Percentiles rank a stretch among this genome's conserved stretches.
Evolutionary conservation across 1,284 basidiomycete species (phyloP).

Genomic region (Microbotryum intermedium): DNA sequence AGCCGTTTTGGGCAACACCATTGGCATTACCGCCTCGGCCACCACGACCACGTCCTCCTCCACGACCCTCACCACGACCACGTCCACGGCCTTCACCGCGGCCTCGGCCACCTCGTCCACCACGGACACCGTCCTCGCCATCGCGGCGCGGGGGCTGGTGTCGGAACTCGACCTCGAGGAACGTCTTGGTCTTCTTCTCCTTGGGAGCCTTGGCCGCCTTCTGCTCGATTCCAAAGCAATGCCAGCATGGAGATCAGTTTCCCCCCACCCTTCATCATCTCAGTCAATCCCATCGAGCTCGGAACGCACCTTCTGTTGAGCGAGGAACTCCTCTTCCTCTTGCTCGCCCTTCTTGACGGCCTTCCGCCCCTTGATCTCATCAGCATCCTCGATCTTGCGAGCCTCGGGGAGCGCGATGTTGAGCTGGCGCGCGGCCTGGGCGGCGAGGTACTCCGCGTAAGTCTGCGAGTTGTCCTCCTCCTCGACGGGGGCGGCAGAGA

Average conservation of each 20-base stretch:
- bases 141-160: constrained; percentile 13
- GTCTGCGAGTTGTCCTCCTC: constrained; percentile 36
- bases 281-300: background rate
- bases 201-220: constrained; percentile 29
- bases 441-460: constrained; percentile 37
- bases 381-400: constrained; percentile 33
- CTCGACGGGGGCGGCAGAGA: constrained; percentile 20
- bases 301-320: constrained; percentile 17
- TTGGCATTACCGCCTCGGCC: constrained; percentile 5
- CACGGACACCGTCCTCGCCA: constrained; percentile 10
- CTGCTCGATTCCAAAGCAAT: constrained; percentile 6
- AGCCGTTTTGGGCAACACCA: constrained; percentile 6
- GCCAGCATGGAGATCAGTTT: background rate
- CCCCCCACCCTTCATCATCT: background rate
- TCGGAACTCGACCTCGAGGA: constrained; percentile 33
- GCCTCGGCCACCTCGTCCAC: constrained; percentile 20
- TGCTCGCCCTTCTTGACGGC: constrained; percentile 24
- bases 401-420: constrained; percentile 25
- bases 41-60: constrained; percentile 24
- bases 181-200: constrained; percentile 32
- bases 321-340: constrained; percentile 25
- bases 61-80: constrained; percentile 24
- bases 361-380: constrained; percentile 19
- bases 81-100: constrained; percentile 19
- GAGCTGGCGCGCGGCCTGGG: constrained; percentile 26